Conservation (phyloP, 371 early-diverging fungal species). For the Mortierella sp. region DNA sequence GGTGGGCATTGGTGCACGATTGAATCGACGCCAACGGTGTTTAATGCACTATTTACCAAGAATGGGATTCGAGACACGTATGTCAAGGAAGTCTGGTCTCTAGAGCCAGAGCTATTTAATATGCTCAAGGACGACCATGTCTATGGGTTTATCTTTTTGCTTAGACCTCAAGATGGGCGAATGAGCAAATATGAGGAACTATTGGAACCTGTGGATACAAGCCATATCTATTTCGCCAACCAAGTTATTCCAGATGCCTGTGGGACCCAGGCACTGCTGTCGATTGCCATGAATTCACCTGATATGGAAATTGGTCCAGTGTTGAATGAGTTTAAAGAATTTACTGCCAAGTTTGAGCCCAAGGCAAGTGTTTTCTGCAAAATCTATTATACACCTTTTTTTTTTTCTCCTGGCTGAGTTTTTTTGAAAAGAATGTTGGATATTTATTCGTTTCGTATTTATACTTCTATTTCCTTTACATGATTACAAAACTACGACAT, state of each 20-base stretch:
- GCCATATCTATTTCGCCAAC: constrained; percentile 59
- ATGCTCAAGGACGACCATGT: constrained; percentile 41
- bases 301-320: constrained; percentile 54
- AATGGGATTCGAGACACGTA: constrained; percentile 55
- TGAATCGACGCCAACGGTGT: constrained; percentile 20
- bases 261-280: constrained; percentile 59
- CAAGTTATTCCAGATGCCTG: constrained; percentile 62
- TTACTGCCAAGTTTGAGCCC: constrained; percentile 57
- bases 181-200: constrained; percentile 32
- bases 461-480: no score
- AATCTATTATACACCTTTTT: background rate
- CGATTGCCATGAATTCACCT: constrained; percentile 53
- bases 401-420: background rate
- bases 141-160: constrained; percentile 58
- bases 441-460: no score
- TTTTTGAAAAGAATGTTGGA: no score
- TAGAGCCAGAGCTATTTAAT: constrained; percentile 35
- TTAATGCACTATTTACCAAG: constrained; percentile 15
- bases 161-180: constrained; percentile 36
- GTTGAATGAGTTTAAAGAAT: constrained; percentile 57
- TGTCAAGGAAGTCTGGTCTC: constrained; percentile 52
- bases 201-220: constrained; percentile 5
- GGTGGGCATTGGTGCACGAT: constrained; percentile 24
- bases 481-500: background rate
- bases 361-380: constrained; percentile 26